Percentiles rank a stretch among this genome's conserved stretches.
Evolutionary conservation across 2,329 filamentous ascomycete species (phyloP).

Genomic region (Geoglossum cookeanum): DNA sequence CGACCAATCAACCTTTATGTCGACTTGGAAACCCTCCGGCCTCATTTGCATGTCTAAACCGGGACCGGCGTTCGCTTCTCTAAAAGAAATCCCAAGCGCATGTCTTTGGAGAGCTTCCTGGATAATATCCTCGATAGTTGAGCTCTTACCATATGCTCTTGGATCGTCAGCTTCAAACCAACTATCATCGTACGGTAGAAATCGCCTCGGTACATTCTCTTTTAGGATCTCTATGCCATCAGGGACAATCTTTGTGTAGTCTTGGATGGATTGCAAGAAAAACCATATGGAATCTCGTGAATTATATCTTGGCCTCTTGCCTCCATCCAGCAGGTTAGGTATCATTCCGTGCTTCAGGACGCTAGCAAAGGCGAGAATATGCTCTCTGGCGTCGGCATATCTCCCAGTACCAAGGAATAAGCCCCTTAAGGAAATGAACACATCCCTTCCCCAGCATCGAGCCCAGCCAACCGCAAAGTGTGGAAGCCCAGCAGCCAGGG

Average conservation of each 20-base stretch:
- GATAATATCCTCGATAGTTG: slow-evolving; percentile 71
- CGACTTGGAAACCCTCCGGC: slow-evolving; percentile 76
- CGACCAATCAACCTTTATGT: slow-evolving; percentile 78
- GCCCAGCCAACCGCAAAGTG: slow-evolving; percentile 93
- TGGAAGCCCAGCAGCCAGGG: slow-evolving; percentile 76
- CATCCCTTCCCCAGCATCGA: slow-evolving; percentile 90
- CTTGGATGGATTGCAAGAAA: slow-evolving; percentile 88
- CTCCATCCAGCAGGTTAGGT: slow-evolving; percentile 76
- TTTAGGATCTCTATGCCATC: slow-evolving; percentile 55
- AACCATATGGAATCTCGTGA: slow-evolving; percentile 96
- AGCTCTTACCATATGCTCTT: slow-evolving; percentile 68
- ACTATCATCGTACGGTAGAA: slow-evolving; percentile 86
- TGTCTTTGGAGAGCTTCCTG: slow-evolving; percentile 89
- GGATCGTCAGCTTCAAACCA: slow-evolving; percentile 73
- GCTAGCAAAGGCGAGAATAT: slow-evolving; percentile 86
- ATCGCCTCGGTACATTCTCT: slow-evolving; percentile 62
- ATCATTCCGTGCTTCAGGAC: slow-evolving; percentile 98
- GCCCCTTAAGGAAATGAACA: slow-evolving; percentile 87
- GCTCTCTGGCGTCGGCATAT: slow-evolving; percentile 75
- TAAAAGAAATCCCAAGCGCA: slow-evolving; percentile 75
- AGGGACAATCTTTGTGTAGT: slow-evolving; percentile 69
- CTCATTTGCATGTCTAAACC: slow-evolving; percentile 85
- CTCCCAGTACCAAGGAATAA: slow-evolving; percentile 81
- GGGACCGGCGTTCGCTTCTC: slow-evolving; percentile 84
- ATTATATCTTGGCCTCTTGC: slow-evolving; percentile 79